Base-by-base conservation (phyloP, 1,284 basidiomycete genomes). In the Heterobasidion annosum region DNA sequence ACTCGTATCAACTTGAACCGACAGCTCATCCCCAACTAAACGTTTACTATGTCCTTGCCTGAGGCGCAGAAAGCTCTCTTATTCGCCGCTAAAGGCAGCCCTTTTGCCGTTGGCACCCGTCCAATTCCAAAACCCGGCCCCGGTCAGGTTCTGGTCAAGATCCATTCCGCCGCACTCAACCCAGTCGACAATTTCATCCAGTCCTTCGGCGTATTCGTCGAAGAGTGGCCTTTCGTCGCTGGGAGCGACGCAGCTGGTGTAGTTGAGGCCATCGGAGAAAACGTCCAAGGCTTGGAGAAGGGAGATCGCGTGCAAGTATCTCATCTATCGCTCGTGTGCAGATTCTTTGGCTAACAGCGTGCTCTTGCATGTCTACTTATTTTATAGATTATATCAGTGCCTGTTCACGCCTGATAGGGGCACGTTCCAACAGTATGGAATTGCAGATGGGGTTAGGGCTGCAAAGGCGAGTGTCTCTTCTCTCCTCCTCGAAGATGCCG, bases 221-320 rank as follows among this genome's bases (percentile, higher is more conserved):
- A 64, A 1, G 54, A 64, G 4, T 77, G 68, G 55, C 76, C 77
- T 1, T 65, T 68, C 1, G 64, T 77, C 10, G 58, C 79, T 3
- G 83, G 82, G 12, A 64, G 61, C 16, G 78, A 80, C 59, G 71
- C 68, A 19, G 66, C 68, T 8, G 78, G 77, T 7, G 59, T 65
- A 0, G 70, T 79, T 34, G 69, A 70, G 16, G 62, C 65, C 32
- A 58, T 76, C 37, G 74, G 74, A 1, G 61, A 65, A n/a, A 69
- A 64, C 3, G 72, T 76, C 12, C 19, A 16, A 9, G 18, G 25
- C 13, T 8, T 51, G 16, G 12, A 46, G 42, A 51, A 51, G 18
- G 54, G 54, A 15, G 54, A 54, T 32, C 47, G 50, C 45, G 54
- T 54, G 54, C 51, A 34, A 4, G 54, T 35, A 16, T 25, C 25